Evolutionary conservation across 1,284 basidiomycete species (phyloP).

Genomic region (Cutaneotrichosporon sp.): DNA sequence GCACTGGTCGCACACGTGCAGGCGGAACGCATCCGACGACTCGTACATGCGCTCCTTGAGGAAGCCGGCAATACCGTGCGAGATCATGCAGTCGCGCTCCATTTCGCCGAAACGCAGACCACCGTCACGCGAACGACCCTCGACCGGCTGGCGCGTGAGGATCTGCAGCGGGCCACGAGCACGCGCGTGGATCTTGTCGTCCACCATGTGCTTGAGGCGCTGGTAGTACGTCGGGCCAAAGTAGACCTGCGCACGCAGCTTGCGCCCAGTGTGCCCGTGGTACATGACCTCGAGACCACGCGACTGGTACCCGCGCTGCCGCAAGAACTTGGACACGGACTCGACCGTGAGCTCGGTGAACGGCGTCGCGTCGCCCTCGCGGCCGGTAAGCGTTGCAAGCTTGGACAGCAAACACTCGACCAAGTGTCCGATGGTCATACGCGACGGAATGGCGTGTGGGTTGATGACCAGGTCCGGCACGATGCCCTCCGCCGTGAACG

Average conservation of each 20-base stretch:
- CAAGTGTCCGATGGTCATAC: slow-evolving; percentile 99
- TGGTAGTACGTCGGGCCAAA: slow-evolving; percentile 99
- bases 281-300: slow-evolving; percentile 98
- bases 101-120: slow-evolving; percentile 99
- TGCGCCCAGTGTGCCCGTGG: slow-evolving; percentile 95
- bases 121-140: slow-evolving; percentile 97
- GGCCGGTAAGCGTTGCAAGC: slow-evolving; percentile 91
- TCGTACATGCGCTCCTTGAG: slow-evolving; percentile 90
- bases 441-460: slow-evolving; percentile 98
- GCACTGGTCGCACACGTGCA: slow-evolving; percentile 95
- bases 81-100: slow-evolving; percentile 94
- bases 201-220: slow-evolving; percentile 99
- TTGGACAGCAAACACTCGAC: slow-evolving; percentile 98
- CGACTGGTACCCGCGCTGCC: slow-evolving; percentile 87
- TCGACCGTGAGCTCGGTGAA: slow-evolving; percentile 99
- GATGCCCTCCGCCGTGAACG: slow-evolving; percentile 94
- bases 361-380: slow-evolving; percentile 97
- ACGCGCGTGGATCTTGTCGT: slow-evolving; percentile 99
- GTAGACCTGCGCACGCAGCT: slow-evolving; percentile 97
- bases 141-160: slow-evolving; percentile 96
- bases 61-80: slow-evolving; percentile 98
- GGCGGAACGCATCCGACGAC: slow-evolving; percentile 84
- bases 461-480: slow-evolving; percentile 98
- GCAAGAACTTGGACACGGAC: slow-evolving; percentile 80
- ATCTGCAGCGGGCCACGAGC: slow-evolving; percentile 98